Percentiles rank a stretch among this genome's conserved stretches.
Conservation (phyloP, 2,329 filamentous ascomycete genomes). For the Dactylellina haptotyla region DNA sequence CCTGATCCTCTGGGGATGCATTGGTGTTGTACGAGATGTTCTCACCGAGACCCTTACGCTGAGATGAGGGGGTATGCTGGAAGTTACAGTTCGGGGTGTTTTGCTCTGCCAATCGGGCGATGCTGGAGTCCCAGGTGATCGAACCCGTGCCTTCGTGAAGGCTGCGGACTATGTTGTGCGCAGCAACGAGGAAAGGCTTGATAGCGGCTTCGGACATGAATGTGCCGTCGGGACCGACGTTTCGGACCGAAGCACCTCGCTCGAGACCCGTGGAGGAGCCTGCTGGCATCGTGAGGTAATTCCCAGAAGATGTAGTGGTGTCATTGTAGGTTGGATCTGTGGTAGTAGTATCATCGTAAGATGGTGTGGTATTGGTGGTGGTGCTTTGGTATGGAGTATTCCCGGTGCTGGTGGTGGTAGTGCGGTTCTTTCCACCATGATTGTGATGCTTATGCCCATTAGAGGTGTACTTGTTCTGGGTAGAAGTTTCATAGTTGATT, state of each 20-base stretch:
- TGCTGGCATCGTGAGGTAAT: constrained; percentile 40
- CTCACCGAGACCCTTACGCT: constrained; percentile 39
- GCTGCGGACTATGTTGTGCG: constrained; percentile 41
- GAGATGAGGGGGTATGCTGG: constrained; percentile 22
- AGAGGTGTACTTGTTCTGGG: too few relatives aligned
- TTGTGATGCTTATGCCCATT: neutral
- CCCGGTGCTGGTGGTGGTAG: neutral
- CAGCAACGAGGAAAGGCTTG: constrained; percentile 38
- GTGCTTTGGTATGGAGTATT: neutral
- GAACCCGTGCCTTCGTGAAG: constrained; percentile 35
- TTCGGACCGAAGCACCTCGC: constrained; percentile 38
- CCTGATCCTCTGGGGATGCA: constrained; percentile 39
- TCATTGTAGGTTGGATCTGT: neutral
- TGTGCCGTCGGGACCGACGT: constrained; percentile 37
- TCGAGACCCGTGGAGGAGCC: constrained; percentile 44
- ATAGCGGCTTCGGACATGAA: constrained; percentile 45
- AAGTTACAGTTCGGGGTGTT: constrained; percentile 52
- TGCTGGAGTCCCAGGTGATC: constrained; percentile 39
- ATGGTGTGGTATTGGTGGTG: neutral
- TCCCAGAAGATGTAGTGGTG: neutral
- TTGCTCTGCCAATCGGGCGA: constrained; percentile 24
- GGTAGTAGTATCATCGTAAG: constrained; percentile 17
- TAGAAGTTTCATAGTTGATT: neutral
- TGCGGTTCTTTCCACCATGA: too few relatives aligned
- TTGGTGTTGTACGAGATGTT: constrained; percentile 53